These are phyloP conservation scores for Vitis hybrid DNA, from an alignment of 177 flowering plant genomes.

Conservation along the genomic window DNA sequence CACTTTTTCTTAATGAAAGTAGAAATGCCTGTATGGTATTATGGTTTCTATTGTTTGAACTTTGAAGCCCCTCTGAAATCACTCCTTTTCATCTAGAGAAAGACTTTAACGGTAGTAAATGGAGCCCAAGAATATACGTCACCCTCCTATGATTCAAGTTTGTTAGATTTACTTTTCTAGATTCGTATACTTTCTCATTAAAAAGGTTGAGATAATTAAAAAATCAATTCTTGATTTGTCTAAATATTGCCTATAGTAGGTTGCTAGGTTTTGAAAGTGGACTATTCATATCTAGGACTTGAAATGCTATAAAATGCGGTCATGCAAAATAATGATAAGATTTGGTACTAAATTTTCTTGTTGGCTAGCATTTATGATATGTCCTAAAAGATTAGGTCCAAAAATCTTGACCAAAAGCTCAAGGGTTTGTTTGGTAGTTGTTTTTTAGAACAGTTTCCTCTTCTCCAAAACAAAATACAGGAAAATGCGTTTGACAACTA, in stretches of 20 bases:
- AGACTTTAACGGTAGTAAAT: neutral
- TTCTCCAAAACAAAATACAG: too few species aligned
- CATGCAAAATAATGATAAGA: neutral
- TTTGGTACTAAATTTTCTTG: neutral
- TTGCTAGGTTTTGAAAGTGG: neutral
- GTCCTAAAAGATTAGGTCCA: neutral
- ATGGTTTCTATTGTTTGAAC: too few species aligned
- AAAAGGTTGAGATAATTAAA: neutral
- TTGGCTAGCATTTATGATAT: neutral
- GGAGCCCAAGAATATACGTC: too few species aligned
- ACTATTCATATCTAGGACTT: neutral
- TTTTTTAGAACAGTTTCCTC: too few species aligned
- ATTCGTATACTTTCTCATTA: neutral
- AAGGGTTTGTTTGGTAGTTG: too few species aligned
- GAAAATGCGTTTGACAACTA: too few species aligned
- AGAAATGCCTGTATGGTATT: too few species aligned
- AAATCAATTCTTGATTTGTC: neutral
- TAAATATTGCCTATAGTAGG: neutral
- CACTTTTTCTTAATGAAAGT: too few species aligned
- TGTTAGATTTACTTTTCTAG: neutral
- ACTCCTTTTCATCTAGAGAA: neutral
- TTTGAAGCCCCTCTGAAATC: neutral
- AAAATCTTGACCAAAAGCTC: neutral
- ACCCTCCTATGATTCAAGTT: neutral
- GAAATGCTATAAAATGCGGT: neutral